Evolutionary conservation across 2,329 filamentous ascomycete genomes (phyloP).

Genomic region (Ophiostoma montium): DNA sequence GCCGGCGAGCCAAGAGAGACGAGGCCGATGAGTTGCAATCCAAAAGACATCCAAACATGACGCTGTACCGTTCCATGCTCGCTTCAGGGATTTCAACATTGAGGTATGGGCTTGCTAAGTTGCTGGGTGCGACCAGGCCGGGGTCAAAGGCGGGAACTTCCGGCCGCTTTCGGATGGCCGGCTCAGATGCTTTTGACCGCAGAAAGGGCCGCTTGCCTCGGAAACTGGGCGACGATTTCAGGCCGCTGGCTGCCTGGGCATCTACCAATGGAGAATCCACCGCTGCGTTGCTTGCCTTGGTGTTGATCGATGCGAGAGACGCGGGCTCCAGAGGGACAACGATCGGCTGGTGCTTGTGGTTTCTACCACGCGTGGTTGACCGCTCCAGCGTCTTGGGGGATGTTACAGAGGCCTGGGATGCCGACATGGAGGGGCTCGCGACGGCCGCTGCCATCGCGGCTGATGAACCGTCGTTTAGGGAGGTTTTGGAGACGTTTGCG

Average conservation of each 20-base stretch:
- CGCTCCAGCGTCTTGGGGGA: conserved; percentile 5
- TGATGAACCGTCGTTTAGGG: not conserved
- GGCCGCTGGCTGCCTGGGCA: not conserved
- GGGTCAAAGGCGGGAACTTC: not conserved
- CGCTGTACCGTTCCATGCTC: conserved; percentile 76
- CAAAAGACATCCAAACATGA: conserved; percentile 79
- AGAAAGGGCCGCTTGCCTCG: conserved; percentile 8
- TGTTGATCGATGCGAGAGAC: conserved; percentile 2
- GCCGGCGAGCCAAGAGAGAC: conserved; percentile 39
- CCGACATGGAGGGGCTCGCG: not conserved
- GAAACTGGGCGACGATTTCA: not conserved
- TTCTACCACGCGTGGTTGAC: conserved; percentile 24
- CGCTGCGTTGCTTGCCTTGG: not conserved
- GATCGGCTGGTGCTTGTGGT: conserved; percentile 29
- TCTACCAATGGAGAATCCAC: not conserved
- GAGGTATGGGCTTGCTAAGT: conserved; percentile 36
- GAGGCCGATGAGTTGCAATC: conserved; percentile 14
- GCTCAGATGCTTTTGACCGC: conserved; percentile 13
- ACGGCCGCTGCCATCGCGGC: not conserved
- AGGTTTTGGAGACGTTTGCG: not conserved
- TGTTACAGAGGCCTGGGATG: not conserved
- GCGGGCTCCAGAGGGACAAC: conserved; percentile 18
- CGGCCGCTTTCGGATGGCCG: conserved; percentile 6
- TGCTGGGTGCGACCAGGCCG: not conserved
- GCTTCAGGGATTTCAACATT: conserved; percentile 69